Evolutionary conservation across 306 rosid genomes (phyloP), one percentile per base, ranked within the genome.

Genomic region (Casuarina cunninghamiana): DNA sequence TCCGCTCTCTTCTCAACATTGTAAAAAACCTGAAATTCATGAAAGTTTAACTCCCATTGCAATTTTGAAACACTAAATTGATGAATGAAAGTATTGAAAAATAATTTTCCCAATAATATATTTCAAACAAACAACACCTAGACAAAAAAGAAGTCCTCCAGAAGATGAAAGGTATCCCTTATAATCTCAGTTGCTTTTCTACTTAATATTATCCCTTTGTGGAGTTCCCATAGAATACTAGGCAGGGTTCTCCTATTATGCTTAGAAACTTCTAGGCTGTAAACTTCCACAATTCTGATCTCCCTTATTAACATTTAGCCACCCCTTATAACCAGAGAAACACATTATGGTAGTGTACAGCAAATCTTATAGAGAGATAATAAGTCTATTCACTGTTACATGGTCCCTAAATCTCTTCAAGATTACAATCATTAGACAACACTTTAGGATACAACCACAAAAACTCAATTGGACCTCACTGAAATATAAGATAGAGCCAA

Each of bases 1-100:
- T 87, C 87, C 38, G 90, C 91, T 80, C 78, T 81, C 83, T 42
- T 83, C 85, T 94, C 98, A 53, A 89, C 77, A 83, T 84, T 85
- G 62, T 74, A 76, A 68, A 88, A 89, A 12, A 75, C 92, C 98
- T 92, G 75, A 35, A 71, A 77, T 78, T 38, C 38, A 85, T 71
- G 10, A 37, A 83, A 81, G 62, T 66, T 32, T n/a, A 42, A 78
- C 74, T 26, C 32, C 32, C 32, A 26, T 17, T 66, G 32, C 19
- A 17, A 1, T 66, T 12, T 63, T n/a, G 74, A 74, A 58, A 73
- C 66, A 73, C 19, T 51, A 41, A 16, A 51, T 71, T 44, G 75
- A 12, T 45, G 46, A 12, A 71, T 57, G 72, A 53, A 76, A 54
- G 49, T 2, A 69, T 35, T 57, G 41, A 48, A 82, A 71, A 58